phyloP scores from a whole-genome alignment of 176 grass and related monocot genomes.

The Oryza meridionalis region DNA sequence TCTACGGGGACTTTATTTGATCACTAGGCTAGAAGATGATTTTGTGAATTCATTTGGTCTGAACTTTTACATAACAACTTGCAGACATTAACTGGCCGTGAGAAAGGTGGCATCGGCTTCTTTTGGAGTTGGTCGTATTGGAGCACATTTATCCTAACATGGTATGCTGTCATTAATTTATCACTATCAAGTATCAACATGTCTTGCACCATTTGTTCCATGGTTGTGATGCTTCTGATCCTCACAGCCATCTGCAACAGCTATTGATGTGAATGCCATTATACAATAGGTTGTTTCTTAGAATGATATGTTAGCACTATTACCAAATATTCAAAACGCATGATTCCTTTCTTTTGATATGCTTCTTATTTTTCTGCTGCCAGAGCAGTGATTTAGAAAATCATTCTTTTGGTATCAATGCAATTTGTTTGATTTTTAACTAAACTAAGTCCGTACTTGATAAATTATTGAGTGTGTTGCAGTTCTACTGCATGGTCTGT shows the following conservation, averaged over 20 bases:
- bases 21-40: constrained; percentile 1
- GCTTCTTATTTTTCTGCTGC: constrained; percentile 4
- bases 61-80: constrained; percentile 37
- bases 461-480: constrained; percentile 4
- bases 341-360: not conserved
- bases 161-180: constrained; percentile 50
- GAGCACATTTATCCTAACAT: constrained; percentile 99
- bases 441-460: constrained; percentile 16
- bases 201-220: not conserved
- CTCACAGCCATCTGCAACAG: not conserved
- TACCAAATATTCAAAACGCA: not conserved
- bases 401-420: constrained; percentile 2
- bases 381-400: constrained; percentile 23
- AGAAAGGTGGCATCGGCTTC: constrained; percentile 88
- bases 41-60: constrained; percentile 3
- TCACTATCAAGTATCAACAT: constrained; percentile 39
- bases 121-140: constrained; percentile 99
- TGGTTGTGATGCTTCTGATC: constrained; percentile 17
- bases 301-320: not conserved
- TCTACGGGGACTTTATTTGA: constrained; percentile 12
- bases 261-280: not conserved
- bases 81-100: constrained; percentile 77
- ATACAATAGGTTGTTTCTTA: not conserved
- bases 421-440: constrained; percentile 13
- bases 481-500: not conserved